A percentile compares a stretch with the other conserved stretches of the same genome.
These are phyloP conservation scores for Leptographium procerum DNA, from an alignment of 2,329 filamentous ascomycete species.

Conservation along the genomic window DNA sequence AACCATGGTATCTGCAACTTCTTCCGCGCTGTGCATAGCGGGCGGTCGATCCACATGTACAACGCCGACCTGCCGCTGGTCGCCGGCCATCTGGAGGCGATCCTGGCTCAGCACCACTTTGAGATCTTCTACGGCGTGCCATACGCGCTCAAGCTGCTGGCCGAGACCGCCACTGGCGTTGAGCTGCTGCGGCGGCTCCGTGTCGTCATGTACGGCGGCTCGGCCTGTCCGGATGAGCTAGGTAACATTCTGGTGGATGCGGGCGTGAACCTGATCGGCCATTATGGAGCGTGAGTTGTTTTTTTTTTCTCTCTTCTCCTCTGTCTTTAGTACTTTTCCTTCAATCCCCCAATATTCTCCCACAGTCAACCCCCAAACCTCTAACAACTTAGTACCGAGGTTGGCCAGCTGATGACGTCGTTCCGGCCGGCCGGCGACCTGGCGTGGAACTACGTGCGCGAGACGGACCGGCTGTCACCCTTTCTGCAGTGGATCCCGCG, in stretches of 20 bases:
- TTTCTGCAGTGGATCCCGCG: slow-evolving; percentile 20
- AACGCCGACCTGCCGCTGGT: slow-evolving; percentile 46
- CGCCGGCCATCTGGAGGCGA: slow-evolving; percentile 30
- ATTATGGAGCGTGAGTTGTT: neutral
- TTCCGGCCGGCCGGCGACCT: slow-evolving; percentile 39
- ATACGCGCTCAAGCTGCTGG: slow-evolving; percentile 51
- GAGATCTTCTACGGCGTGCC: slow-evolving; percentile 51
- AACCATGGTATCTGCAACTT: slow-evolving; percentile 45
- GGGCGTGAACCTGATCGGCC: slow-evolving; percentile 15
- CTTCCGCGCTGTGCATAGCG: slow-evolving; percentile 38
- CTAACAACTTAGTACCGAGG: no score
- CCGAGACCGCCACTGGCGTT: slow-evolving; percentile 45
- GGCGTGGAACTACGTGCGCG: slow-evolving; percentile 50
- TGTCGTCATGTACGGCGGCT: slow-evolving; percentile 46
- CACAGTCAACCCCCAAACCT: no score
- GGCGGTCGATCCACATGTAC: slow-evolving; percentile 39
- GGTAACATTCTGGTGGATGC: neutral
- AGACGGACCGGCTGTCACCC: slow-evolving; percentile 21
- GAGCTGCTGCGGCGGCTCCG: slow-evolving; percentile 31
- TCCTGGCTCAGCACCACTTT: slow-evolving; percentile 29
- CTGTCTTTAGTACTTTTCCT: neutral
- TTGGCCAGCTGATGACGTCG: slow-evolving; percentile 50
- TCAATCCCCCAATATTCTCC: neutral
- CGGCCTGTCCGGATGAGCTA: slow-evolving; percentile 40
- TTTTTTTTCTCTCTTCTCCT: neutral